Conservation (phyloP, 1,284 basidiomycete species). For the Leccinum pachyderme region DNA sequence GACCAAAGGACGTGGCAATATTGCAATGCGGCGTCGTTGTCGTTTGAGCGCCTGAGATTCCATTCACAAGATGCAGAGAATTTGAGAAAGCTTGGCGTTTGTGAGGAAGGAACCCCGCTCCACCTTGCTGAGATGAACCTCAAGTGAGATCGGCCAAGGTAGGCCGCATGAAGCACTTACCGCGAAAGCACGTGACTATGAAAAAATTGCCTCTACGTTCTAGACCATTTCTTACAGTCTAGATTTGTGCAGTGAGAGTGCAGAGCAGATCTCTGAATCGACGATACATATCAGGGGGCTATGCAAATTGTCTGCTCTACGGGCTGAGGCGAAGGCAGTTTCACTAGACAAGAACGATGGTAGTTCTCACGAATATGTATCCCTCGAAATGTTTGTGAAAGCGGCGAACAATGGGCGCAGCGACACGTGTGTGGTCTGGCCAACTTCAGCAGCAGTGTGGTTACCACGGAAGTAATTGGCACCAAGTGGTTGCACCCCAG, state of each 20-base stretch:
- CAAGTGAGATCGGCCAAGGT: not conserved
- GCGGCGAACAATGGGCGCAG: not conserved
- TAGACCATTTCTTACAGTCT: not conserved
- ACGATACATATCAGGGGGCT: not conserved
- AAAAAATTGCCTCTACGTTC: not conserved
- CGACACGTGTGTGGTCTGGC: not conserved
- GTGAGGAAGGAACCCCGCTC: conserved; percentile 1
- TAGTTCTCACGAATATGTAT: not conserved
- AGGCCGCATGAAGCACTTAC: not conserved
- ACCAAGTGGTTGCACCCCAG: not conserved
- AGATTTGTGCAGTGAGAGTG: not conserved
- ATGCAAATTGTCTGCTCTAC: not conserved
- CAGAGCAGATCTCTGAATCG: not conserved
- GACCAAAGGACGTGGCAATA: not conserved
- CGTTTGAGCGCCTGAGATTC: not conserved
- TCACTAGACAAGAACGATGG: not conserved
- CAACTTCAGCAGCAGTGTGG: not conserved
- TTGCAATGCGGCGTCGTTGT: not conserved
- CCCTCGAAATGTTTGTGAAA: not conserved
- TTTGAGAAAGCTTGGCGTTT: conserved; percentile 1
- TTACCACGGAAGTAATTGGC: not conserved
- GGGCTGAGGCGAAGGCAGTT: not conserved
- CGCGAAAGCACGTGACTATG: not conserved
- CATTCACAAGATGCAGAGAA: conserved; percentile 4
- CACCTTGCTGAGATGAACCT: not conserved